Evolutionary conservation across 169 alveolate species (phyloP), one percentile per base, ranked within the genome.

Genomic region (Cryptosporidium baileyi): DNA sequence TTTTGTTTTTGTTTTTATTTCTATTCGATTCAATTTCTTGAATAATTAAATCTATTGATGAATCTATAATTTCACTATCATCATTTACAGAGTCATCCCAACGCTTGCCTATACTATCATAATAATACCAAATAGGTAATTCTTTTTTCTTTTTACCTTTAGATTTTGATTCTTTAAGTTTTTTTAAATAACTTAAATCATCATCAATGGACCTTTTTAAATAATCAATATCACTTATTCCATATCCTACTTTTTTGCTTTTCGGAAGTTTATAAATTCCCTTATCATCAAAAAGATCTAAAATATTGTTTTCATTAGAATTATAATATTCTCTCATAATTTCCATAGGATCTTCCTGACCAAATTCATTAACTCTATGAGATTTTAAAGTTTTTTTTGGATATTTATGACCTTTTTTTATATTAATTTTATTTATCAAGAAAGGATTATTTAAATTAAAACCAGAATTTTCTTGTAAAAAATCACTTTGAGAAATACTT

Each of bases 301-400:
- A 74, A 26, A 74, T 74, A 17, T 40, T 51, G 19, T 28, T 74
- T 57, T 74, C 74, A 30, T 74, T 38, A 26, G 34, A 38, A 24
- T 74, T 59, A 22, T 54, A 57, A 57, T 74, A 74, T 0, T 59
- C 67, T 2, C 36, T 51, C 1, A 74, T 22, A 22, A 57, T 74
- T 11, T 74, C 85, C 67, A 74, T 54, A 1, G 67, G 65, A 54
- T 74, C 85, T 41, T 74, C 85, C 28, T 57, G 74, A 0, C 67
- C 85, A 22, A 51, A 51, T 60, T 74, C 85, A 41, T 54, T 36
- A 17, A 74, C 85, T 38, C 24, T 74, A 60, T 54, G 51, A n/a
- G n/a, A n/a, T n/a, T n/a, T n/a, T n/a, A n/a, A n/a, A n/a, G n/a
- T n/a, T 8, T 44, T 15, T 15, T 22, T 74, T 17, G 67, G 67